Evolutionary conservation across 163 green algal genomes (phyloP), one percentile per base, ranked within the genome.

Genomic region (Coccomyxa subellipsoidea): DNA sequence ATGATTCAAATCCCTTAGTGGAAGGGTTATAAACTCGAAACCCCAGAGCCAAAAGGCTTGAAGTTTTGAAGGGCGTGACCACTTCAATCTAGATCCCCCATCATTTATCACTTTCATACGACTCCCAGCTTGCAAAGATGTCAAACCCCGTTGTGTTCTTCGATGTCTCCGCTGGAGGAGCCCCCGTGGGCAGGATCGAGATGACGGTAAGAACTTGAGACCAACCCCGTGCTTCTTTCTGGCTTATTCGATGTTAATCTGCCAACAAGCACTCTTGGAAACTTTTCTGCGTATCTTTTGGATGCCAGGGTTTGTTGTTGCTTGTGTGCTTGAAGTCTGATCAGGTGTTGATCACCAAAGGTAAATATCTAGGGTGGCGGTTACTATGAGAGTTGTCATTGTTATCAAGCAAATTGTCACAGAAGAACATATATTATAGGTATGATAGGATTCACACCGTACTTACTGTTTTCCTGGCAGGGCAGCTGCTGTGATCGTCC

Each of bases 101-200:
- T 35, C 66, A n/a, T 23, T 18, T 4, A 1, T 7, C 8, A 73
- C 66, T 4, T 73, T 23, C 66, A 34, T 5, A 27, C 15, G 2
- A 73, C 66, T 12, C 18, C 27, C 66, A 73, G 66, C 21, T 73
- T 59, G 23, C 47, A 8, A 73, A 27, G 3, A 87, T 89, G 88
- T 71, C 85, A 27, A 88, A 88, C 87, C 85, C 88, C 36, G 80
- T 92, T 37, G 92, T 95, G 7, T 95, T 92, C 82, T 95, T 95
- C 82, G 92, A 95, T 76, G 84, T 95, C 59, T 88, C 85, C 12
- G 88, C 88, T 8, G 87, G 83, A 32, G 83, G 81, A 53, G 12
- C 69, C 54, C 78, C 83, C 53, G 71, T 91, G 81, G 93, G 93
- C 81, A 86, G 93, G 38, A 91, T 96, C 38, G 90, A 92, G 84